These are phyloP conservation scores for Endocladia muricata DNA, from an alignment of 31 red algal genomes.

Conservation along the genomic window DNA sequence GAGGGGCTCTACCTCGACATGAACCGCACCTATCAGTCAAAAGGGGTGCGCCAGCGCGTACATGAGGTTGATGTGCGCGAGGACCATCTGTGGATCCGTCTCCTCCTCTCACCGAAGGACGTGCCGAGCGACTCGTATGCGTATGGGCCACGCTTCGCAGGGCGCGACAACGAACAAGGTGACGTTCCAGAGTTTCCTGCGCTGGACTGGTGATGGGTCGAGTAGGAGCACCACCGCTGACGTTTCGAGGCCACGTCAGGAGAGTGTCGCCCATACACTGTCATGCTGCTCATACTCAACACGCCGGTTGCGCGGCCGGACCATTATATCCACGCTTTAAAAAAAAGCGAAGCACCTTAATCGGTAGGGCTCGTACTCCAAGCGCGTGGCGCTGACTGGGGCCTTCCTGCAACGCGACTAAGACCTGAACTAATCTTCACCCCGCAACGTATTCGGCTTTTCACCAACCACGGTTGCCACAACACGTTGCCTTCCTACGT, in stretches of 20 bases:
- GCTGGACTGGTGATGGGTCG: neutral
- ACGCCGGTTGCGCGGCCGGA: too few relatives aligned
- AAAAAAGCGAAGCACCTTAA: too few relatives aligned
- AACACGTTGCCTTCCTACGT: too few relatives aligned
- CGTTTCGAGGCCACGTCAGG: neutral
- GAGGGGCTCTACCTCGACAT: constrained; percentile 64
- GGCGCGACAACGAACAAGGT: neutral
- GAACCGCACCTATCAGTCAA: constrained; percentile 19
- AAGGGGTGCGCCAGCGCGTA: constrained; percentile 53
- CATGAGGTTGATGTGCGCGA: constrained; percentile 38
- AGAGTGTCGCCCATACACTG: neutral
- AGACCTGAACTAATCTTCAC: too few relatives aligned
- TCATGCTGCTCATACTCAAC: too few relatives aligned
- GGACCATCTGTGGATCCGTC: constrained; percentile 15
- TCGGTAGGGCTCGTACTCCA: too few relatives aligned
- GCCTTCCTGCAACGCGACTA: too few relatives aligned
- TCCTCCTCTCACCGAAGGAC: neutral
- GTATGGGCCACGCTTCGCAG: constrained; percentile 11
- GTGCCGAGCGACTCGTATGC: constrained; percentile 51
- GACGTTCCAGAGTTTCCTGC: neutral
- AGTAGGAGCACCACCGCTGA: neutral
- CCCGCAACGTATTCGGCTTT: too few relatives aligned
- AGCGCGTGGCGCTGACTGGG: too few relatives aligned
- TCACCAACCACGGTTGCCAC: too few relatives aligned
- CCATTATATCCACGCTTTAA: too few relatives aligned